Evolutionary conservation across 805 yeast genomes (phyloP).

Genomic region (Metschnikowia similis): DNA sequence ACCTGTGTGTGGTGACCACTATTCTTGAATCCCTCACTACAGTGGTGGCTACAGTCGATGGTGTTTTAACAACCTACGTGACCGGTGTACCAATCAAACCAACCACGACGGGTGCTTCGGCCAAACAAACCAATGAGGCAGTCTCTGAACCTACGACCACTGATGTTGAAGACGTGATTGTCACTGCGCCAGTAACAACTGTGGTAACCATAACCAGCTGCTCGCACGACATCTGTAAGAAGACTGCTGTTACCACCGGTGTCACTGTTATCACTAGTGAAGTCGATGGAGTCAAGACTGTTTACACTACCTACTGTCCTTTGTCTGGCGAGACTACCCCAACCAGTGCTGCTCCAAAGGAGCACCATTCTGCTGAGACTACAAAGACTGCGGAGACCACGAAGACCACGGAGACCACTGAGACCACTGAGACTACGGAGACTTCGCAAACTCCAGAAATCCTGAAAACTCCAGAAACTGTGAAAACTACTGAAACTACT

Average conservation of each 20-base stretch:
- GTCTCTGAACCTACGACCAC: constrained; percentile 3
- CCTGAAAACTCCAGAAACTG: no score
- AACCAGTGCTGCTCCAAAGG: constrained; percentile 14
- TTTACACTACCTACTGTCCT: constrained; percentile 27
- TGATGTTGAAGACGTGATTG: constrained; percentile 7
- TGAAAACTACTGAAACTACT: no score
- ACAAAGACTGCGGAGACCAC: not conserved
- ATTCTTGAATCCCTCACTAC: constrained; percentile 29
- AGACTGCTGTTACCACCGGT: constrained; percentile 22
- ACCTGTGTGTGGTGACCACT: constrained; percentile 31
- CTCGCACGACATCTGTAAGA: constrained; percentile 22
- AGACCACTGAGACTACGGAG: no score
- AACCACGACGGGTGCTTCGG: not conserved
- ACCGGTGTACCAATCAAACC: constrained; percentile 25
- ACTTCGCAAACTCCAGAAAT: no score
- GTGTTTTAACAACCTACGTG: constrained; percentile 36
- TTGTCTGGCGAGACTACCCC: constrained; percentile 12
- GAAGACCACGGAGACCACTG: not conserved
- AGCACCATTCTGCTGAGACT: constrained; percentile 3
- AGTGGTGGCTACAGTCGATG: constrained; percentile 35
- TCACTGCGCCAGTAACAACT: constrained; percentile 9
- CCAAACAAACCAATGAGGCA: not conserved
- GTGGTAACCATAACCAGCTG: constrained; percentile 28
- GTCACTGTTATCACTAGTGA: constrained; percentile 28
- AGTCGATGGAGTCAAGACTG: constrained; percentile 30